Conservation (phyloP, 1,139 yeast species). For the Pichia sp. region DNA sequence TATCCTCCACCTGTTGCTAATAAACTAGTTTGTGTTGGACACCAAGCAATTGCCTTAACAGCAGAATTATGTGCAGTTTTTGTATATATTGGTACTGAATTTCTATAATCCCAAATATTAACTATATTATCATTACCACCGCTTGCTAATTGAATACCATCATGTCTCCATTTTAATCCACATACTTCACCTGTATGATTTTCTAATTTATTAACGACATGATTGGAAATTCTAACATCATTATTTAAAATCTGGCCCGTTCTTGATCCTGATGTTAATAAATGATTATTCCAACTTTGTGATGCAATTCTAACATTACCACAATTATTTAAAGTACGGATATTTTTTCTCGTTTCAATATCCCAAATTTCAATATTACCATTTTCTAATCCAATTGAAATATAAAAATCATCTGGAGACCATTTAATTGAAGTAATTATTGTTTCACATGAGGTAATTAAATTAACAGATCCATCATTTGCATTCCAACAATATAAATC, state of each 20-base stretch:
- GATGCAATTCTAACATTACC: conserved; percentile 73
- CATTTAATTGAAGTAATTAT: conserved; percentile 73
- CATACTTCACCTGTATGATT: conserved; percentile 87
- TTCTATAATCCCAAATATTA: conserved; percentile 89
- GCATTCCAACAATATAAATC: conserved; percentile 94
- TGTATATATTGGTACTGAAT: conserved; percentile 62
- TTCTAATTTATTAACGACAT: conserved; percentile 52
- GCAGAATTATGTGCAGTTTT: conserved; percentile 88
- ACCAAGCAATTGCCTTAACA: conserved; percentile 93
- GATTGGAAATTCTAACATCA: conserved; percentile 86
- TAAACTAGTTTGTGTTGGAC: conserved; percentile 77
- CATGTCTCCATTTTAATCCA: conserved; percentile 80
- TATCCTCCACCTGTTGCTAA: conserved; percentile 97
- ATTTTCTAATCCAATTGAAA: conserved; percentile 78
- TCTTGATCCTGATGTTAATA: conserved; percentile 76
- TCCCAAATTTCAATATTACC: conserved; percentile 94
- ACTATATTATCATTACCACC: conserved; percentile 96
- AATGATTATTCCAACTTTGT: conserved; percentile 79
- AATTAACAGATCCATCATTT: conserved; percentile 67
- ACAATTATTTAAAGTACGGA: conserved; percentile 59
- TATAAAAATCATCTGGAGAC: conserved; percentile 87
- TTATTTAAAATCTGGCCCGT: conserved; percentile 82
- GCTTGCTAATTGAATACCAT: conserved; percentile 79
- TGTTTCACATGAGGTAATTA: conserved; percentile 52
- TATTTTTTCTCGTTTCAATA: conserved; percentile 64